phyloP scores from a whole-genome alignment of 2,329 filamentous ascomycete genomes.

The Celoporthe dispersa region DNA sequence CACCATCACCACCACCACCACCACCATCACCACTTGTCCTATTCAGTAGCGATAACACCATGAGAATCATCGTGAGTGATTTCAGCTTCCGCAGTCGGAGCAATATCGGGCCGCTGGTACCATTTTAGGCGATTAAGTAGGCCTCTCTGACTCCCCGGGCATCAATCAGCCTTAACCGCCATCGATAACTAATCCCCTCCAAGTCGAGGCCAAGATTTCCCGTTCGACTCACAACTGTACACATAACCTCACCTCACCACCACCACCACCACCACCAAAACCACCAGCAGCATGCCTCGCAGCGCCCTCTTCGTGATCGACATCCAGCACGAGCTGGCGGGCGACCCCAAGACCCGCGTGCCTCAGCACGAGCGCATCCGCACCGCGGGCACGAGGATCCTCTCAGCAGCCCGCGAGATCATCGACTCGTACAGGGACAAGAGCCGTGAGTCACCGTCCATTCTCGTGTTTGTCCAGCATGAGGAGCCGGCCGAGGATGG shows the following conservation, averaged over 20 bases:
- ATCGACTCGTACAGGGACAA: constrained; percentile 23
- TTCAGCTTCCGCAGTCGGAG: neutral
- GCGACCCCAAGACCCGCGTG: constrained; percentile 34
- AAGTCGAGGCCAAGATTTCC: neutral
- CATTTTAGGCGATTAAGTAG: neutral
- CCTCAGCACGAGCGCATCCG: constrained; percentile 35
- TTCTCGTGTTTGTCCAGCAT: constrained; percentile 40
- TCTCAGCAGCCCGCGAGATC: constrained; percentile 31
- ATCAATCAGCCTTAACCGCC: neutral
- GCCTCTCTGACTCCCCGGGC: neutral
- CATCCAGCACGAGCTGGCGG: constrained; percentile 40
- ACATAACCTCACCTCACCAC: neutral
- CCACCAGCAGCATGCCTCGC: constrained; percentile 17
- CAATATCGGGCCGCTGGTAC: neutral
- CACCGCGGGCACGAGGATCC: constrained; percentile 33
- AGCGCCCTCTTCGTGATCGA: constrained; percentile 41
- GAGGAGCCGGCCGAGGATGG: constrained; percentile 35
- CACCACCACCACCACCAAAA: neutral
- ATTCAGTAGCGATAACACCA: neutral
- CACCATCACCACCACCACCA: neutral
- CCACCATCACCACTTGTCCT: too few relatives aligned
- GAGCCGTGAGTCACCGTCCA: constrained; percentile 3
- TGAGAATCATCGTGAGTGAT: neutral
- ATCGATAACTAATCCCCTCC: neutral
- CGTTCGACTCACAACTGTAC: neutral